These are phyloP conservation scores for Aurifilum marmelostoma DNA, from an alignment of 2,329 filamentous ascomycete genomes.

Conservation along the genomic window DNA sequence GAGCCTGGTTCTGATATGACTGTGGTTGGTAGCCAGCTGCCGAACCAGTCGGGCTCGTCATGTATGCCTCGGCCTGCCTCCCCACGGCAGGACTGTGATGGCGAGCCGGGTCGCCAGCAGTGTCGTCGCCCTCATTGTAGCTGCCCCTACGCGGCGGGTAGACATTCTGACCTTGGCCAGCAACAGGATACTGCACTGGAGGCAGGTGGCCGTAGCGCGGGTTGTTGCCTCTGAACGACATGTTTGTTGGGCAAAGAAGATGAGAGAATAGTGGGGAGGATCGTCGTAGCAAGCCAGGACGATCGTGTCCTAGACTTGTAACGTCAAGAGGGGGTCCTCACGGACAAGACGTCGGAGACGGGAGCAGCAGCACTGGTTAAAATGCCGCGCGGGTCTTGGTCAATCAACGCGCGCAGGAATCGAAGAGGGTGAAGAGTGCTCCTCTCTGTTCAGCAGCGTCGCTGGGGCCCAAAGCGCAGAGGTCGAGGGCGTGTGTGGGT, in stretches of 20 bases:
- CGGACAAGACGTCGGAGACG: conserved; percentile 18
- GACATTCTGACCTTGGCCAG: conserved; percentile 44
- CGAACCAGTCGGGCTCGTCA: conserved; percentile 54
- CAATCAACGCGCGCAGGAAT: neutral
- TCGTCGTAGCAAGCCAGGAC: conserved; percentile 3
- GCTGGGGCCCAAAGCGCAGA: conserved; percentile 6
- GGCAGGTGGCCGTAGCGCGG: conserved; percentile 69
- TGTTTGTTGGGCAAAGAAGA: conserved; percentile 43
- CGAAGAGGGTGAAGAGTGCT: neutral
- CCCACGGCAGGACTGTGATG: conserved; percentile 32
- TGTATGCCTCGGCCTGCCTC: conserved; percentile 65
- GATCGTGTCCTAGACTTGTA: neutral
- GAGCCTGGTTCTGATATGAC: conserved; percentile 51
- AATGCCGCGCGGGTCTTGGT: neutral
- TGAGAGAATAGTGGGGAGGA: neutral
- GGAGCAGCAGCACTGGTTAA: conserved; percentile 1
- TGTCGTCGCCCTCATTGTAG: conserved; percentile 78
- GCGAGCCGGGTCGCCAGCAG: conserved; percentile 47
- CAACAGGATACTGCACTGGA: conserved; percentile 65
- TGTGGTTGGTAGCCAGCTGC: conserved; percentile 57
- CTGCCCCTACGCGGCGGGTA: conserved; percentile 63
- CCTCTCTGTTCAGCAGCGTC: conserved; percentile 4
- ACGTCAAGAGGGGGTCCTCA: neutral
- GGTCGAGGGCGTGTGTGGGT: conserved; percentile 3
- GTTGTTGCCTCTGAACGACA: conserved; percentile 68